Percentiles rank a stretch among this genome's conserved stretches.
phyloP scores from a whole-genome alignment of 208 protist genomes.

The Angomonas deanei region DNA sequence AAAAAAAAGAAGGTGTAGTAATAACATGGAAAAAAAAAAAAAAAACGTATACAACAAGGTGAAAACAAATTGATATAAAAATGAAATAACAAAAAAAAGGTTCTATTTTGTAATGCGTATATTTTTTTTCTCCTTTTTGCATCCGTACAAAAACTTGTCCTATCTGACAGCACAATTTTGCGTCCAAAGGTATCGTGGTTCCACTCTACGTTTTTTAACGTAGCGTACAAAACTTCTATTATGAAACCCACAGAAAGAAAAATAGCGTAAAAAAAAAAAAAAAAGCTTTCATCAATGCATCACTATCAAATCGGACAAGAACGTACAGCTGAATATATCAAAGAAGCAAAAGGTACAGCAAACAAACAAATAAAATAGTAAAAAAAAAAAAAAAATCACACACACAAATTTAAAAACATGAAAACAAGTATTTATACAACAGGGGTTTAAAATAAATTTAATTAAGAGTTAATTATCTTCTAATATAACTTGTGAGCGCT shows the following conservation, averaged over 20 bases:
- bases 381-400: not conserved
- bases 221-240: not conserved
- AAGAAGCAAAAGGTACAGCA: not conserved
- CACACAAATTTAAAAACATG: too few relatives aligned
- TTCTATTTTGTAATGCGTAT: not conserved
- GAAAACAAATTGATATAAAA: not conserved
- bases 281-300: too few relatives aligned
- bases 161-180: too few relatives aligned
- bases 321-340: not conserved
- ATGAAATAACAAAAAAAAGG: not conserved
- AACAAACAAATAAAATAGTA: not conserved
- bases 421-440: too few relatives aligned
- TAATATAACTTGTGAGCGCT: not conserved
- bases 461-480: too few relatives aligned
- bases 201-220: not conserved
- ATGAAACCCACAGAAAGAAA: too few relatives aligned
- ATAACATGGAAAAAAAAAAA: slow-evolving; percentile 1
- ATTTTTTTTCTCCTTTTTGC: not conserved
- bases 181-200: not conserved
- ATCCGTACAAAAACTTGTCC: too few relatives aligned
- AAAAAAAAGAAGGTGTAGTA: not conserved
- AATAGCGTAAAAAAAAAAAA: too few relatives aligned
- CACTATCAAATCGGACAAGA: not conserved
- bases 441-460: too few relatives aligned
- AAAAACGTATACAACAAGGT: not conserved